Evolutionary conservation across 73 alveolate species (phyloP).

Genomic region (Paramecium sonneborni): DNA sequence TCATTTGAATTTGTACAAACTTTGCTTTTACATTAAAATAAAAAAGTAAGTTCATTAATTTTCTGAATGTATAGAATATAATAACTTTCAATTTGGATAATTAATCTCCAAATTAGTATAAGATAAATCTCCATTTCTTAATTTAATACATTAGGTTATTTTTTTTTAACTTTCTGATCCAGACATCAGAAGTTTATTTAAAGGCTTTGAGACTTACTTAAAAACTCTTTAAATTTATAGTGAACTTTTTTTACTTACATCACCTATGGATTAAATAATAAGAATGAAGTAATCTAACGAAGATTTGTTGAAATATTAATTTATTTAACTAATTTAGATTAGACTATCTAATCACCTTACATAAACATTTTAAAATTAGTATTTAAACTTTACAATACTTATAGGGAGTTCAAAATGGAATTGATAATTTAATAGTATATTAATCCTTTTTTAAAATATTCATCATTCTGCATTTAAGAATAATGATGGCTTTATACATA

Average conservation of each 20-base stretch:
- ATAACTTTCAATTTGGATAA: background rate
- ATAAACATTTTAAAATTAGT: background rate
- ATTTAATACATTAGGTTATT: background rate
- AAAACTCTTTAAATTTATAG: background rate
- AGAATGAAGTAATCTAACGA: background rate
- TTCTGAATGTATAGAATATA: background rate
- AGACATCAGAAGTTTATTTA: conserved; percentile 17
- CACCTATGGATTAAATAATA: background rate
- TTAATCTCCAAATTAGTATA: background rate
- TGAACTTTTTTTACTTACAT: background rate
- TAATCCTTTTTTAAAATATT: background rate
- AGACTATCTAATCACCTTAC: too few relatives aligned
- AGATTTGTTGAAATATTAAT: background rate
- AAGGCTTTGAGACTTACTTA: background rate
- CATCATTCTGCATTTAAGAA: background rate
- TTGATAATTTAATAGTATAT: background rate
- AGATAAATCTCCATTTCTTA: background rate
- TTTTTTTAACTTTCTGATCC: conserved; percentile 2
- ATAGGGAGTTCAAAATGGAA: background rate
- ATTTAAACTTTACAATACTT: background rate
- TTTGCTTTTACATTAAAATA: background rate
- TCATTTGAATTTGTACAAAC: background rate
- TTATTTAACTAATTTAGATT: background rate
- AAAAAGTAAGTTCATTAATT: conserved; percentile 4
- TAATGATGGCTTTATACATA: background rate